Conservation (phyloP, 441 rosid genomes). For the Pelargonium citronellum region DNA sequence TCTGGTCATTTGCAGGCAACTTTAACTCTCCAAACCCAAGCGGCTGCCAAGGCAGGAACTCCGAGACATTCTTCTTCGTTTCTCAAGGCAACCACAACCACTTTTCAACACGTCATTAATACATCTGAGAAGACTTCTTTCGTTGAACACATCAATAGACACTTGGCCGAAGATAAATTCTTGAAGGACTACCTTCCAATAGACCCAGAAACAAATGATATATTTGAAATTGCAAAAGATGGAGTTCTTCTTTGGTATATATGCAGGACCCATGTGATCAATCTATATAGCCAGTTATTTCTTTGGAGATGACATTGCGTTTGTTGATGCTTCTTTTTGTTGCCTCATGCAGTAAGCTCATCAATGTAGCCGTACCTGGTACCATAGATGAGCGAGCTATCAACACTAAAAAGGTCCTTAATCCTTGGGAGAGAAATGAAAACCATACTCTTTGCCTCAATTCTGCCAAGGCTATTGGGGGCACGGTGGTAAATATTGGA, state of each 20-base stretch:
- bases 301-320: slow-evolving; percentile 10
- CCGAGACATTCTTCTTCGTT: slow-evolving; percentile 62
- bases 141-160: slow-evolving; percentile 77
- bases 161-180: slow-evolving; percentile 80
- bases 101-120: slow-evolving; percentile 79
- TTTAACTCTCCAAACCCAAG: slow-evolving; percentile 66
- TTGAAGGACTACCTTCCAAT: slow-evolving; percentile 75
- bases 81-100: slow-evolving; percentile 83
- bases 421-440: slow-evolving; percentile 99
- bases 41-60: slow-evolving; percentile 49
- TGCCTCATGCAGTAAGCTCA: slow-evolving; percentile 77
- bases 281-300: neutral
- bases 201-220: slow-evolving; percentile 63
- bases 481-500: slow-evolving; percentile 97
- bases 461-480: slow-evolving; percentile 98
- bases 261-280: slow-evolving; percentile 6
- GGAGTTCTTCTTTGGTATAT: slow-evolving; percentile 97
- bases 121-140: slow-evolving; percentile 87
- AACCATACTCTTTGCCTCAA: slow-evolving; percentile 95
- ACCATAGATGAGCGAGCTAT: slow-evolving; percentile 98
- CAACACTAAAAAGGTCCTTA: slow-evolving; percentile 70
- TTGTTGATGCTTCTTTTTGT: slow-evolving; percentile 21
- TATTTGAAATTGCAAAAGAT: slow-evolving; percentile 81
- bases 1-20: slow-evolving; percentile 48
- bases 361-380: slow-evolving; percentile 94